A percentile compares a stretch with the other conserved stretches of the same genome.
phyloP scores from a whole-genome alignment of 495 filamentous ascomycete genomes.

The Daldinia childiae region DNA sequence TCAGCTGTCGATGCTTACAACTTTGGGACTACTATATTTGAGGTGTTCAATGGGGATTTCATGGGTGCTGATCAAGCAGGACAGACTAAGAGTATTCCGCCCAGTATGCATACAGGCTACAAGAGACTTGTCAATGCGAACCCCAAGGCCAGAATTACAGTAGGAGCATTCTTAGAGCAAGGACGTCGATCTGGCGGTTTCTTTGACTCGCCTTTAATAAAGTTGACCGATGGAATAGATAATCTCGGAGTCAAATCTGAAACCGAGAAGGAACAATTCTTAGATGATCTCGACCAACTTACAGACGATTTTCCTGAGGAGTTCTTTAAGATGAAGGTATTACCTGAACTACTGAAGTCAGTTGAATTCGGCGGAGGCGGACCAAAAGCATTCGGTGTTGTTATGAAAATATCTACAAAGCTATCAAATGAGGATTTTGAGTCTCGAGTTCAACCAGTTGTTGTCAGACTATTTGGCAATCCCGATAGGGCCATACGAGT shows the following conservation, averaged over 20 bases:
- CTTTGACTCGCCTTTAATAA: constrained; percentile 91
- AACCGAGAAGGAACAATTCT: constrained; percentile 82
- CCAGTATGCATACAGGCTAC: constrained; percentile 87
- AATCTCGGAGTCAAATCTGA: constrained; percentile 89
- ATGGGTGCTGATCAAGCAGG: constrained; percentile 76
- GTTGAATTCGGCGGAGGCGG: constrained; percentile 98
- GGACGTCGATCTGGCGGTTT: constrained; percentile 83
- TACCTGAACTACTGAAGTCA: constrained; percentile 94
- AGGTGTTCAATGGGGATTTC: constrained; percentile 89
- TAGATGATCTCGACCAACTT: constrained; percentile 84
- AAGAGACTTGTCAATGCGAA: constrained; percentile 87
- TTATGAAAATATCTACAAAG: constrained; percentile 89
- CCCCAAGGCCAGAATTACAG: constrained; percentile 84
- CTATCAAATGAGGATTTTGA: constrained; percentile 91
- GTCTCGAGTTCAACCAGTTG: constrained; percentile 79
- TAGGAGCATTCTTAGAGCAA: constrained; percentile 89
- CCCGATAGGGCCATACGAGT: constrained; percentile 93
- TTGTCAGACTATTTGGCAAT: constrained; percentile 87
- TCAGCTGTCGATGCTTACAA: constrained; percentile 86
- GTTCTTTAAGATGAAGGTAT: constrained; percentile 95
- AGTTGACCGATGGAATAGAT: constrained; percentile 89
- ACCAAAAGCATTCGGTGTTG: constrained; percentile 85
- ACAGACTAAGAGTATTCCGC: constrained; percentile 86
- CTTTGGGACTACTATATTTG: constrained; percentile 84
- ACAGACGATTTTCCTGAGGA: constrained; percentile 96